Conservation (phyloP, 352 stramenopile genomes). For the Phytophthora fragariaefolia region DNA sequence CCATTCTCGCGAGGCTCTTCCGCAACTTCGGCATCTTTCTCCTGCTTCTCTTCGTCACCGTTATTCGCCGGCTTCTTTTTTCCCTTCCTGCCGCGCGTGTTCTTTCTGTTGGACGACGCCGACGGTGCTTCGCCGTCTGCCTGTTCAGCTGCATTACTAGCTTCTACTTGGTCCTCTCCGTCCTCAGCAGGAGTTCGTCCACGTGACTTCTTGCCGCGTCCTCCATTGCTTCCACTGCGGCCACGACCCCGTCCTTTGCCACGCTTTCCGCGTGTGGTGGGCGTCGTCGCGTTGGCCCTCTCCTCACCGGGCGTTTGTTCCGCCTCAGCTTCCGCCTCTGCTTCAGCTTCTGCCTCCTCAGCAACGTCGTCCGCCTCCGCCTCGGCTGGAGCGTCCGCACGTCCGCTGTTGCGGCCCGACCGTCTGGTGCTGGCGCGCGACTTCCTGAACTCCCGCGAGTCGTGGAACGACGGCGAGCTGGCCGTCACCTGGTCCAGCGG, state of each 20-base stretch:
- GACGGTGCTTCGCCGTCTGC: constrained; percentile 20
- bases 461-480: constrained; percentile 43
- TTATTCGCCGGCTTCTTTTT: constrained; percentile 24
- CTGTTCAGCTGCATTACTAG: constrained; percentile 22
- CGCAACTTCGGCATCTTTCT: constrained; percentile 9
- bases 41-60: constrained; percentile 26
- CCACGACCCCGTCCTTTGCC: constrained; percentile 49
- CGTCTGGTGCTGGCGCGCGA: constrained; percentile 31
- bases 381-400: constrained; percentile 9
- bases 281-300: constrained; percentile 8
- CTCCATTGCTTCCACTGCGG: constrained; percentile 38
- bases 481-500: constrained; percentile 57
- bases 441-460: constrained; percentile 41
- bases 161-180: constrained; percentile 22
- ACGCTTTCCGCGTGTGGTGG: constrained; percentile 38
- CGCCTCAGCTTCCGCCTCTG: constrained; percentile 7
- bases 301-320: constrained; percentile 23
- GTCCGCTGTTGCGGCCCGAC: constrained; percentile 18
- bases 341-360: constrained; percentile 13
- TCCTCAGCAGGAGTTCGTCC: constrained; percentile 23
- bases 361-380: constrained; percentile 14
- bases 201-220: constrained; percentile 28
- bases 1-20: constrained; percentile 26
- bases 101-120: constrained; percentile 22
- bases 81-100: constrained; percentile 30